Evolutionary conservation across 208 protist species (phyloP), one percentile per base, ranked within the genome.

Genomic region (Naegleria lovaniensis): DNA sequence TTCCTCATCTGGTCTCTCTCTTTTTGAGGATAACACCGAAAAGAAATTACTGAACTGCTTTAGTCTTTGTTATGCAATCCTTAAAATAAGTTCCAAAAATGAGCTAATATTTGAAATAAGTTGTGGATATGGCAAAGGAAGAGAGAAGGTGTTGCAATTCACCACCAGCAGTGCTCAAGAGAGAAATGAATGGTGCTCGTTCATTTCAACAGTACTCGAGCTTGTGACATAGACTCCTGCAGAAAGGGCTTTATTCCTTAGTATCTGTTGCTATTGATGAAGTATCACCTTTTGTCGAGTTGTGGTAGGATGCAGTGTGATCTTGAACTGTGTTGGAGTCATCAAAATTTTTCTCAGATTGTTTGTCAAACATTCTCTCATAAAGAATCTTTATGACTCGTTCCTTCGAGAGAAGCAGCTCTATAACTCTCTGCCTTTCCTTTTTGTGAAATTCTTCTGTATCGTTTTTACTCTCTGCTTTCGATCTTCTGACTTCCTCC

Each of bases 321-420:
- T 48, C 43, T 48, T 48, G 43, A 48, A 48, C n/a, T n/a, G n/a
- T 48, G 43, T 7, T 48, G 43, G 7, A 9, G 3, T 29, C 55
- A 67, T 67, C 55, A 67, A 67, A 67, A 67, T 67, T 29, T 67
- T 67, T 67, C 22, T 67, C 55, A 3, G 55, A 29, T 67, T 15
- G 55, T 67, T 67, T 67, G 55, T 67, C 55, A 67, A 90, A 90
- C 22, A 36, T 90, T 85, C 36, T 90, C 9, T 90, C 40, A 38
- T 59, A 90, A n/a, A 90, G 36, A 0, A 90, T 22, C 43, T 83
- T 85, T 4, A 90, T 22, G 29, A 90, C 88, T 41, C 88, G 9
- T 38, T 90, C 88, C 38, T 90, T 90, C 9, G 88, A 83, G 0
- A 90, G 88, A 36, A 90, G 19, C 11, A 85, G 15, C 15, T 90